Percentiles rank a stretch among this genome's conserved stretches.
Conservation (phyloP, 202 grass and related monocot genomes). For the Cymbopogon flexuosus region DNA sequence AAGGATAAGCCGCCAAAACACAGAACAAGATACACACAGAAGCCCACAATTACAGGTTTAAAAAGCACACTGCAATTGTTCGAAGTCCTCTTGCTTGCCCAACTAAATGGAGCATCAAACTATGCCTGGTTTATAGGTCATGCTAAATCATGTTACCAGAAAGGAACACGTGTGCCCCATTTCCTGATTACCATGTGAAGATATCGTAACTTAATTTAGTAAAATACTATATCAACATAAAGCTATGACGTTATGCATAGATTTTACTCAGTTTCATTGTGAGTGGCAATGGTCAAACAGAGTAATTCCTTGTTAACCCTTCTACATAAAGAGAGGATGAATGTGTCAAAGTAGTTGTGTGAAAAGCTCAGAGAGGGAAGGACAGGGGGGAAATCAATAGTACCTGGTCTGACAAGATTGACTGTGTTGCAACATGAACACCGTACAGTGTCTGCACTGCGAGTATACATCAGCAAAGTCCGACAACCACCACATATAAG, state of each 20-base stretch:
- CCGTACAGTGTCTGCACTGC: conserved; percentile 62
- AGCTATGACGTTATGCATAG: not conserved
- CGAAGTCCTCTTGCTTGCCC: not conserved
- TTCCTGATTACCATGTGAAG: not conserved
- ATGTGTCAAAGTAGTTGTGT: not conserved
- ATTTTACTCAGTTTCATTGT: not conserved
- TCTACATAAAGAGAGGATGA: not conserved
- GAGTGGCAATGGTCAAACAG: not conserved
- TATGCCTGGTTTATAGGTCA: not conserved
- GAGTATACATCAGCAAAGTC: conserved; percentile 75
- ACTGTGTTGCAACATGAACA: conserved; percentile 82
- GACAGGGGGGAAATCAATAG: not conserved
- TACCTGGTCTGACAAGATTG: conserved; percentile 78
- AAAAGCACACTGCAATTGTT: not conserved
- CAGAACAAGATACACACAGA: not conserved
- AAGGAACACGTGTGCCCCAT: not conserved
- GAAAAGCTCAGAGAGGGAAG: not conserved
- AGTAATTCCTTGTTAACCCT: not conserved
- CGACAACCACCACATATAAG: conserved; percentile 79
- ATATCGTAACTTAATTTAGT: not conserved
- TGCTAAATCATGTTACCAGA: not conserved
- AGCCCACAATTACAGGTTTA: not conserved
- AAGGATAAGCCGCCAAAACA: not conserved
- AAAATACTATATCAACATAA: not conserved
- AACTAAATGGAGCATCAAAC: not conserved